Conservation (phyloP, 192 early-diverging fungal genomes). For the Linnemannia elongata region DNA sequence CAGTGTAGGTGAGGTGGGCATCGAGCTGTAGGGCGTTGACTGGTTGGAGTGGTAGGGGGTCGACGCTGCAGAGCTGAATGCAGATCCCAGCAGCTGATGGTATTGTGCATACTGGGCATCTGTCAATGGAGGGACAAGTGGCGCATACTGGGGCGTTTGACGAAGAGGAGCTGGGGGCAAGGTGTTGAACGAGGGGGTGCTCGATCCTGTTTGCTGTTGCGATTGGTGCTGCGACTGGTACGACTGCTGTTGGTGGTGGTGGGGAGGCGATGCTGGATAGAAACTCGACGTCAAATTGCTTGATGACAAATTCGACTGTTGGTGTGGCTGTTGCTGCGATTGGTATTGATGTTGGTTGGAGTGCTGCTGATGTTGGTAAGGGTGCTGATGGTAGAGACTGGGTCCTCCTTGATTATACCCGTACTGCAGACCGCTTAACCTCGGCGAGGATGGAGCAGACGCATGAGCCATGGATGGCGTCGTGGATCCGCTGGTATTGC, state of each 20-base stretch:
- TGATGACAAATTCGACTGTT: neutral
- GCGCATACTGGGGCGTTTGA: conserved; percentile 39
- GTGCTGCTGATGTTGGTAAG: conserved; percentile 26
- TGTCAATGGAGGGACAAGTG: conserved; percentile 43
- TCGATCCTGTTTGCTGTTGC: conserved; percentile 23
- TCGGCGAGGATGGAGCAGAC: conserved; percentile 47
- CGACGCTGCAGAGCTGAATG: conserved; percentile 47
- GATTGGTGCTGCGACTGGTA: conserved; percentile 23
- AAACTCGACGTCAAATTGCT: conserved; percentile 42
- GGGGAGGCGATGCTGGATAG: conserved; percentile 41
- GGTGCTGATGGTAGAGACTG: conserved; percentile 34
- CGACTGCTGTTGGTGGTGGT: conserved; percentile 40
- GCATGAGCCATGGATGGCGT: conserved; percentile 42
- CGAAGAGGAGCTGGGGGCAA: conserved; percentile 43
- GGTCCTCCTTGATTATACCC: conserved; percentile 28
- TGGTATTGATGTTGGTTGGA: conserved; percentile 23
- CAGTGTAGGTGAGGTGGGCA: conserved; percentile 46
- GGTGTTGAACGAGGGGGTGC: conserved; percentile 3
- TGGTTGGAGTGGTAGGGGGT: conserved; percentile 51
- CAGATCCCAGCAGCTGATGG: conserved; percentile 43
- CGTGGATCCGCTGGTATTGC: conserved; percentile 45
- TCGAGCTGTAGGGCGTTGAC: conserved; percentile 55
- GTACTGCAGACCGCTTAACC: conserved; percentile 36
- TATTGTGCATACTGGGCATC: conserved; percentile 53
- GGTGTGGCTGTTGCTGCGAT: conserved; percentile 20